A percentile compares a stretch with the other conserved stretches of the same genome.
These are phyloP conservation scores for Cytauxzoon felis DNA, from an alignment of 169 alveolate species.

Conservation along the genomic window DNA sequence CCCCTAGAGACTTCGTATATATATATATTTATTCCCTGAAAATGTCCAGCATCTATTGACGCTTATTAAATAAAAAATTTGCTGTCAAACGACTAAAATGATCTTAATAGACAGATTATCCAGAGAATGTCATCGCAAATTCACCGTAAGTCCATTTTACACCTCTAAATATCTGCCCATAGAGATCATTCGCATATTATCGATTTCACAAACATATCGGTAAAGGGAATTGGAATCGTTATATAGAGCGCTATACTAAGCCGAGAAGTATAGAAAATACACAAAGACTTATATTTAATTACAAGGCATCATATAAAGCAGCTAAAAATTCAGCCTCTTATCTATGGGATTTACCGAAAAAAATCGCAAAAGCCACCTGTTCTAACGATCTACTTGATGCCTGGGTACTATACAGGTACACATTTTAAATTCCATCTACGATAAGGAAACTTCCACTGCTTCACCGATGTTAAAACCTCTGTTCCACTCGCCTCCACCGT, in stretches of 20 bases:
- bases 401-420: slow-evolving; percentile 67
- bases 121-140: no score
- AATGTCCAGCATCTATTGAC: no score
- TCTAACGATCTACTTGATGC: slow-evolving; percentile 76
- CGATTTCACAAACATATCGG: slow-evolving; percentile 81
- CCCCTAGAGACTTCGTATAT: no score
- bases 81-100: no score
- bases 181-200: slow-evolving; percentile 66
- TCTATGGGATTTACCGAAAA: slow-evolving; percentile 72
- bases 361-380: slow-evolving; percentile 74
- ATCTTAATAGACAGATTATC: no score
- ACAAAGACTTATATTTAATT: slow-evolving; percentile 68
- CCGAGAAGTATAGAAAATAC: slow-evolving; percentile 78
- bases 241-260: slow-evolving; percentile 70
- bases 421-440: neutral
- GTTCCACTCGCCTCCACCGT: no score
- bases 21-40: no score
- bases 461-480: no score
- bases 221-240: slow-evolving; percentile 75
- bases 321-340: slow-evolving; percentile 68
- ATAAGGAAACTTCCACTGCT: no score
- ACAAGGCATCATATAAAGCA: slow-evolving; percentile 70
- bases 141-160: no score
- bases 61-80: no score
- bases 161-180: neutral